phyloP scores from a whole-genome alignment of 2,329 filamentous ascomycete species.

The Bipolaris zeicola region DNA sequence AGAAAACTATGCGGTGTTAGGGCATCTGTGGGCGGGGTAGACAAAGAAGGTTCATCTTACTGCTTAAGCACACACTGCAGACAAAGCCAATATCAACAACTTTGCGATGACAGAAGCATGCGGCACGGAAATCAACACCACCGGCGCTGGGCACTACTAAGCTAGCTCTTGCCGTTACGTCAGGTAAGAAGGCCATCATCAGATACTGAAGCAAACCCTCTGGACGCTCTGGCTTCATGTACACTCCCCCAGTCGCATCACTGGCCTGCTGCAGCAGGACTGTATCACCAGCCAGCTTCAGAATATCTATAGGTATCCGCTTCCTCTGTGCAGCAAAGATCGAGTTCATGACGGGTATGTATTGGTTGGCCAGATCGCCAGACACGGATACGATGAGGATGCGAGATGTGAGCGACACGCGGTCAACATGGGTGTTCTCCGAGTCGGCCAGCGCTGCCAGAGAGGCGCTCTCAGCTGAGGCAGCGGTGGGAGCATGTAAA shows the following conservation, averaged over 20 bases:
- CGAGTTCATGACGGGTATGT: conserved; percentile 98
- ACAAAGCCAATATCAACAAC: conserved; percentile 94
- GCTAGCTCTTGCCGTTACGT: conserved; percentile 66
- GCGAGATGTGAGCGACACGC: conserved; percentile 69
- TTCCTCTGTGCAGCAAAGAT: conserved; percentile 94
- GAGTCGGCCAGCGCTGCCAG: conserved; percentile 54
- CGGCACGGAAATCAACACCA: conserved; percentile 94
- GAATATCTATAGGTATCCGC: conserved; percentile 87
- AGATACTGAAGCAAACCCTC: conserved; percentile 83
- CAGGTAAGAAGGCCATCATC: conserved; percentile 90
- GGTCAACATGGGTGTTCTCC: conserved; percentile 44
- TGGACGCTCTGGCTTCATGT: conserved; percentile 61
- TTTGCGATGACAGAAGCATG: conserved; percentile 92
- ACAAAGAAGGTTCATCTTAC: conserved; percentile 47
- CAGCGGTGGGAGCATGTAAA: conserved; percentile 44
- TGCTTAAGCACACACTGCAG: conserved; percentile 94
- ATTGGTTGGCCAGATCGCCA: conserved; percentile 83
- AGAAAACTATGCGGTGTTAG: conserved; percentile 42
- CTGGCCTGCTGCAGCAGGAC: conserved; percentile 94
- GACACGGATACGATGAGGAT: conserved; percentile 92
- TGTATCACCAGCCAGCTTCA: conserved; percentile 82
- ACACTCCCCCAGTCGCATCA: conserved; percentile 73
- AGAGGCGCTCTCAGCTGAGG: conserved; percentile 51
- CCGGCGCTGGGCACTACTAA: conserved; percentile 81
- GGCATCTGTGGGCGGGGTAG: not conserved